phyloP scores from a whole-genome alignment of 768 basidiomycete species.

The Tylopilus intermedius region DNA sequence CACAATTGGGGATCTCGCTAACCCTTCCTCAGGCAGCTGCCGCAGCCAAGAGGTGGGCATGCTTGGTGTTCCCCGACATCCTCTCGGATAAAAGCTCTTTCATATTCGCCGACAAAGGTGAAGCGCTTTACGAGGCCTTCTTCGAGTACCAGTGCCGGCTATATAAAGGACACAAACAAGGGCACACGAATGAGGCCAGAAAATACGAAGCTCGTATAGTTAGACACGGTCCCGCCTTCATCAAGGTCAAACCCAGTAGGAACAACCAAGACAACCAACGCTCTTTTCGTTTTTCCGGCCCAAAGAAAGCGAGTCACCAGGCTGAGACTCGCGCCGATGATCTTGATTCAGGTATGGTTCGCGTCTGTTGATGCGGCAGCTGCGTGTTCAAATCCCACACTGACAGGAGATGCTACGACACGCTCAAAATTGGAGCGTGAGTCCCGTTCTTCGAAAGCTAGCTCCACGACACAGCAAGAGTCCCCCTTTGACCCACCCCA shows the following conservation, averaged over 20 bases:
- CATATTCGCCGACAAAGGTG: conserved; percentile 5
- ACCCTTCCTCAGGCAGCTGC: conserved; percentile 9
- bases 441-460: not conserved
- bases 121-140: conserved; percentile 18
- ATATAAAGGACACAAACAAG: not conserved
- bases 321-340: not conserved
- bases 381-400: not conserved
- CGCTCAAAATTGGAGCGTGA: not conserved
- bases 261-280: not conserved
- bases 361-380: not conserved
- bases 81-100: not conserved
- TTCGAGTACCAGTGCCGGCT: conserved; percentile 17
- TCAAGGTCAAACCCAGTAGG: not conserved
- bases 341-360: conserved; percentile 10
- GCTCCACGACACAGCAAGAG: not conserved
- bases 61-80: conserved; percentile 3
- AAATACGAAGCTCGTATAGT: not conserved
- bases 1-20: not conserved
- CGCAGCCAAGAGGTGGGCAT: conserved; percentile 14
- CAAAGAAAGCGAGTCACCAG: not conserved
- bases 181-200: not conserved
- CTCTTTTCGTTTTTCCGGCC: not conserved
- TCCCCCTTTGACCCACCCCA: not conserved
- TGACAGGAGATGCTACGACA: not conserved
- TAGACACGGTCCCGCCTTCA: conserved; percentile 5